Percentiles rank a stretch among this genome's conserved stretches.
phyloP scores from a whole-genome alignment of 371 early-diverging fungal species.

The Mortierella polycephala region DNA sequence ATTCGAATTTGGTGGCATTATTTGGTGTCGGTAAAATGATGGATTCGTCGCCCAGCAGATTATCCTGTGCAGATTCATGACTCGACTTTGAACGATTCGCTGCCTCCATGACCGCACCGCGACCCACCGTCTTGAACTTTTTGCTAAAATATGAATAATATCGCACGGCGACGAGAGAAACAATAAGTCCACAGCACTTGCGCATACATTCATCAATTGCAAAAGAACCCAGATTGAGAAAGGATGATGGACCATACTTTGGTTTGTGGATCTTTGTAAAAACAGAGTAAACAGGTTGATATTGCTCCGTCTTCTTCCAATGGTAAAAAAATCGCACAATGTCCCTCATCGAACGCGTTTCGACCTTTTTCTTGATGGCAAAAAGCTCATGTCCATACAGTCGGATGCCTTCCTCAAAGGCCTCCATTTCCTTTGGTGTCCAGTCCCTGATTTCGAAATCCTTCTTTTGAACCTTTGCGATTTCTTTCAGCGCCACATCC shows the following conservation, averaged over 20 bases:
- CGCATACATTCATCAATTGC: background rate
- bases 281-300: slow-evolving; percentile 74
- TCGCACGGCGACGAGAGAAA: background rate
- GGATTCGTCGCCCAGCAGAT: slow-evolving; percentile 32
- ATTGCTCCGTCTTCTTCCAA: slow-evolving; percentile 80
- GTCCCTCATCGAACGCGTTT: slow-evolving; percentile 69
- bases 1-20: slow-evolving; percentile 54
- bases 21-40: slow-evolving; percentile 36
- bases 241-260: slow-evolving; percentile 57
- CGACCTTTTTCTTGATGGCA: slow-evolving; percentile 65
- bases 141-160: slow-evolving; percentile 48
- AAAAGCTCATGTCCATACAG: slow-evolving; percentile 79
- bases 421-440: slow-evolving; percentile 66
- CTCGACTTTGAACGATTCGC: slow-evolving; percentile 26
- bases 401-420: slow-evolving; percentile 76
- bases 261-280: slow-evolving; percentile 78
- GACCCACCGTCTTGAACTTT: slow-evolving; percentile 58
- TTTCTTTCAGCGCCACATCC: slow-evolving; percentile 63
- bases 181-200: background rate
- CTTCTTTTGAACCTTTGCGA: slow-evolving; percentile 59
- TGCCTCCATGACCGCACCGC: slow-evolving; percentile 27
- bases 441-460: slow-evolving; percentile 71
- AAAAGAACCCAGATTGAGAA: background rate
- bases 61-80: slow-evolving; percentile 26
- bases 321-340: slow-evolving; percentile 76